phyloP scores from a whole-genome alignment of 495 filamentous ascomycete species.

The Daldinia concentrica region DNA sequence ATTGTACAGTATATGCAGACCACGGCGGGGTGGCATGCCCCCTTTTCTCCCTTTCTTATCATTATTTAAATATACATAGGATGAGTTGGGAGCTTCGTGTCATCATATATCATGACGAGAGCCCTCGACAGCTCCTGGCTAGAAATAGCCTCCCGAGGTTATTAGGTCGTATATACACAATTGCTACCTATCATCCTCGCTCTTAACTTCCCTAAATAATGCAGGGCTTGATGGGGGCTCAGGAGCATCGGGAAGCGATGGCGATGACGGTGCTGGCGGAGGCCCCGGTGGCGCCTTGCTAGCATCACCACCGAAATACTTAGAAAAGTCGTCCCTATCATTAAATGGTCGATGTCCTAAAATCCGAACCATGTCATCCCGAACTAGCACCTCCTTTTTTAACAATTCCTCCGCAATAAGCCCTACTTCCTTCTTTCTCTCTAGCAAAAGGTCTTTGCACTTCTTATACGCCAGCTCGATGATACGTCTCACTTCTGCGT shows the following conservation, averaged over 20 bases:
- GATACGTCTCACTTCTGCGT: slow-evolving; percentile 87
- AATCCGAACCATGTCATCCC: slow-evolving; percentile 90
- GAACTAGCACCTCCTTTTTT: slow-evolving; percentile 85
- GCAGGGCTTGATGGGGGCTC: slow-evolving; percentile 45
- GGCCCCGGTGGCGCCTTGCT: slow-evolving; percentile 43
- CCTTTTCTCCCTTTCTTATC: slow-evolving; percentile 8
- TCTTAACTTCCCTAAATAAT: slow-evolving; percentile 33
- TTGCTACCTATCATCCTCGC: slow-evolving; percentile 34
- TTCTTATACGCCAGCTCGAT: slow-evolving; percentile 90
- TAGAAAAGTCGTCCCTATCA: slow-evolving; percentile 86
- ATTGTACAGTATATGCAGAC: slow-evolving; percentile 35
- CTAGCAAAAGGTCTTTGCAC: slow-evolving; percentile 81
- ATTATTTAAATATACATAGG: slow-evolving; percentile 29
- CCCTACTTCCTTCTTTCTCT: slow-evolving; percentile 87
- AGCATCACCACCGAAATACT: slow-evolving; percentile 78
- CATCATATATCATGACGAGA: slow-evolving; percentile 30
- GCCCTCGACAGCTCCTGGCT: slow-evolving; percentile 25
- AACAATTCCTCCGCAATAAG: slow-evolving; percentile 93
- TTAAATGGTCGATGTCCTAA: slow-evolving; percentile 83
- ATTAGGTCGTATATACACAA: slow-evolving; percentile 28
- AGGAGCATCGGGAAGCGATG: slow-evolving; percentile 35
- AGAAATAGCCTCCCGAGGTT: neutral
- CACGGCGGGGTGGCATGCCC: neutral
- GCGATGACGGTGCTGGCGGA: slow-evolving; percentile 25
- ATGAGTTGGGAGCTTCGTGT: slow-evolving; percentile 40